Percentiles rank a stretch among this genome's conserved stretches.
These are phyloP conservation scores for Backusella westeae DNA, from an alignment of 192 early-diverging fungal genomes.

Conservation along the genomic window DNA sequence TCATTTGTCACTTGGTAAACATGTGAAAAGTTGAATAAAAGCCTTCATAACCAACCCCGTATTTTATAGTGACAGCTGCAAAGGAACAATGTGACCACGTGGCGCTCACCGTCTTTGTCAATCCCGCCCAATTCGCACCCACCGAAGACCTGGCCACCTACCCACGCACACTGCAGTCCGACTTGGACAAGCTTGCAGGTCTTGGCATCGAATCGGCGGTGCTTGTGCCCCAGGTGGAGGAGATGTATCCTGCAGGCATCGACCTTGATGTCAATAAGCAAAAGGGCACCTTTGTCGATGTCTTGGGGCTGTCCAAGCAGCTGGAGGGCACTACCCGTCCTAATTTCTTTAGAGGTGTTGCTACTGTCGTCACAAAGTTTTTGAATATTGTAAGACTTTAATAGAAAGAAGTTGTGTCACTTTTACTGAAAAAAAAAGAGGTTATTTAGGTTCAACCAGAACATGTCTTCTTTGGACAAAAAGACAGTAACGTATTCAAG, in stretches of 20 bases:
- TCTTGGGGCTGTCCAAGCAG: conserved; percentile 85
- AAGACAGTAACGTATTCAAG: conserved; percentile 63
- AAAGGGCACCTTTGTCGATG: conserved; percentile 89
- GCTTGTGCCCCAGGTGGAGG: conserved; percentile 66
- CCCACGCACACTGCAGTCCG: conserved; percentile 80
- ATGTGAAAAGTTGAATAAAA: no score
- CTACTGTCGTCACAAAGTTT: conserved; percentile 92
- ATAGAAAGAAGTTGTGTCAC: no score
- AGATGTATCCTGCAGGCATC: conserved; percentile 96
- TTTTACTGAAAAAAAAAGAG: not conserved
- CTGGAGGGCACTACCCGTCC: conserved; percentile 92
- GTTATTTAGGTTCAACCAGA: conserved; percentile 62
- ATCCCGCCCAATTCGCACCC: conserved; percentile 98
- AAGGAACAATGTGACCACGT: conserved; percentile 62
- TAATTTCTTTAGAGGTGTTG: conserved; percentile 96
- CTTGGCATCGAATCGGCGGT: conserved; percentile 52
- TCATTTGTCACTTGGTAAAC: conserved; percentile 74
- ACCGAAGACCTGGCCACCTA: conserved; percentile 90
- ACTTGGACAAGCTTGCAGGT: conserved; percentile 66
- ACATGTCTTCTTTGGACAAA: conserved; percentile 91
- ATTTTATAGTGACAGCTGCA: conserved; percentile 37
- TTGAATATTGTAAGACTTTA: conserved; percentile 68
- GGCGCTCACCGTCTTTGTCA: conserved; percentile 92
- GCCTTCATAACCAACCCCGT: not conserved
- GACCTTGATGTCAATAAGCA: conserved; percentile 75